A percentile compares a stretch with the other conserved stretches of the same genome.
Conservation (phyloP, 2,329 filamentous ascomycete species). For the Cordyceps javanica region DNA sequence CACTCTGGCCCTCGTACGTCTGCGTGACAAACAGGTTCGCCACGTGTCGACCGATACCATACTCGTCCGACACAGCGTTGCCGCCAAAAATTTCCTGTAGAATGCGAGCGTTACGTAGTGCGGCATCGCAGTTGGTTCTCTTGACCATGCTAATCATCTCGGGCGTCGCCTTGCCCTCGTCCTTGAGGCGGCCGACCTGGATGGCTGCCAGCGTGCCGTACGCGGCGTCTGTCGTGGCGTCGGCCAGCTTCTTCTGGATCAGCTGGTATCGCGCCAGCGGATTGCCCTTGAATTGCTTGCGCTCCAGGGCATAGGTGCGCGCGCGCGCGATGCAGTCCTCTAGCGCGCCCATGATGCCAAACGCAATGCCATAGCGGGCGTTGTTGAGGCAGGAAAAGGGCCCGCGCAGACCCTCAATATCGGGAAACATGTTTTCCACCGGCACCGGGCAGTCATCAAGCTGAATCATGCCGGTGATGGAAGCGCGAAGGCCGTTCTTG, state of each 20-base stretch:
- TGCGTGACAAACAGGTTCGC: conserved; percentile 95
- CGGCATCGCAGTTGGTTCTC: conserved; percentile 92
- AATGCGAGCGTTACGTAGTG: conserved; percentile 69
- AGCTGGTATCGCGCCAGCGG: conserved; percentile 94
- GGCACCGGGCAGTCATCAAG: conserved; percentile 86
- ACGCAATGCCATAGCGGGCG: conserved; percentile 86
- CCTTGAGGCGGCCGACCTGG: conserved; percentile 90
- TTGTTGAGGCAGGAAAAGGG: conserved; percentile 94
- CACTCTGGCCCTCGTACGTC: conserved; percentile 96
- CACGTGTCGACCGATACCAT: conserved; percentile 89
- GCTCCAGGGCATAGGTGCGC: conserved; percentile 80
- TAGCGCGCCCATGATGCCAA: conserved; percentile 87
- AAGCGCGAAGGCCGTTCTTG: conserved; percentile 90
- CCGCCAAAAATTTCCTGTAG: conserved; percentile 96
- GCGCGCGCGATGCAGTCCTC: conserved; percentile 84
- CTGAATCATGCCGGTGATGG: conserved; percentile 96
- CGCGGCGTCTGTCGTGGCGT: conserved; percentile 83
- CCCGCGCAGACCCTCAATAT: conserved; percentile 77
- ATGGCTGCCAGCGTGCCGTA: conserved; percentile 85
- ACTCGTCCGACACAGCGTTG: conserved; percentile 97
- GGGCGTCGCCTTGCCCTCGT: conserved; percentile 77
- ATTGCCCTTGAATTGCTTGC: conserved; percentile 94
- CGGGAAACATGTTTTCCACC: conserved; percentile 87
- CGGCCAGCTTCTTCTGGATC: conserved; percentile 94
- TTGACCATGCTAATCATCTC: conserved; percentile 99